Conservation (phyloP, 192 early-diverging fungal genomes). For the Ramicandelaber brevisporus region DNA sequence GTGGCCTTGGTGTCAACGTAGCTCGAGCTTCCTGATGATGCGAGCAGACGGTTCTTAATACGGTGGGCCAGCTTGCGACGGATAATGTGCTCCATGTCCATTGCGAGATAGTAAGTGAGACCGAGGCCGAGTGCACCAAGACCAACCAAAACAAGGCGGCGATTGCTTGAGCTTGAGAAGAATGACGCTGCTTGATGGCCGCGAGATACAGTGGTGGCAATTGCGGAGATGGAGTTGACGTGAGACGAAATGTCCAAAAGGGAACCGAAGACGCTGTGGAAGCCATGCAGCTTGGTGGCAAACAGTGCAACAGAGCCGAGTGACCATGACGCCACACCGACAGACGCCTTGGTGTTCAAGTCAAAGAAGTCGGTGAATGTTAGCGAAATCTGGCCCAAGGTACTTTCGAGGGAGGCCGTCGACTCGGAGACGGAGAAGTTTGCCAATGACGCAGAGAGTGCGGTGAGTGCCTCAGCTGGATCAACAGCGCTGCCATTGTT, state of each 20-base stretch:
- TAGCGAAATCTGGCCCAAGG: no score
- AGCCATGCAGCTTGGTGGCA: slow-evolving; percentile 8
- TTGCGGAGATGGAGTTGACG: slow-evolving; percentile 8
- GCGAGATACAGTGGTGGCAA: neutral
- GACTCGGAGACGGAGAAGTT: no score
- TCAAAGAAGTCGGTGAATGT: no score
- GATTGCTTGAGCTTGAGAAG: no score
- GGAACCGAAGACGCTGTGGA: slow-evolving; percentile 8
- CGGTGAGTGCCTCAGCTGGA: no score
- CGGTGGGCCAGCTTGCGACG: slow-evolving; percentile 37
- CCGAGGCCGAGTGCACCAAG: slow-evolving; percentile 19
- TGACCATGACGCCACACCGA: neutral
- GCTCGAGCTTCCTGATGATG: slow-evolving; percentile 14
- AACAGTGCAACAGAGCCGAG: slow-evolving; percentile 11
- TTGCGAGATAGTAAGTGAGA: slow-evolving; percentile 28
- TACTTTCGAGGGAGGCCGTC: no score
- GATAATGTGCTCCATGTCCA: slow-evolving; percentile 40
- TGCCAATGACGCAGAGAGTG: no score
- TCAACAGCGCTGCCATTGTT: no score
- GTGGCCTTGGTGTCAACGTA: slow-evolving; percentile 32
- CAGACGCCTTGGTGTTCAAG: neutral
- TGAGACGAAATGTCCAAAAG: slow-evolving; percentile 14
- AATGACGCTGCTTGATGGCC: neutral
- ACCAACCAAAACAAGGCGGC: slow-evolving; percentile 12
- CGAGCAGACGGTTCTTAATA: slow-evolving; percentile 20